These are phyloP conservation scores for Zymoseptoria crescenta DNA, from an alignment of 2,329 filamentous ascomycete genomes.

Conservation along the genomic window DNA sequence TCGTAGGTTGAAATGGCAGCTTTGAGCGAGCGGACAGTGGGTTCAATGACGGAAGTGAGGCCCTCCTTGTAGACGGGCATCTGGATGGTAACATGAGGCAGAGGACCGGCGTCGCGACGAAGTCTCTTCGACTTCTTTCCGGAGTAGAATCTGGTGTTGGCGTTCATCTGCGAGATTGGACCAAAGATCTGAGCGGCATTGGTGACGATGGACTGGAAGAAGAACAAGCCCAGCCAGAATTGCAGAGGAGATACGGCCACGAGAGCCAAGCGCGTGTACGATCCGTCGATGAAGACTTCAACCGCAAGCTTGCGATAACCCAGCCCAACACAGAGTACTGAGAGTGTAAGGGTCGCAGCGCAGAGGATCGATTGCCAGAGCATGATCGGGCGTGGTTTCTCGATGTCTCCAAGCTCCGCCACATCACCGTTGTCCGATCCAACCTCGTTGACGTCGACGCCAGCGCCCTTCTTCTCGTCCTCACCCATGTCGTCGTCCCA, in stretches of 20 bases:
- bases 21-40: conserved; percentile 33
- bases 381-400: conserved; percentile 42
- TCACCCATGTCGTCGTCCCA: conserved; percentile 43
- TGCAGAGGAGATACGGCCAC: conserved; percentile 46
- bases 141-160: conserved; percentile 42
- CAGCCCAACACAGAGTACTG: conserved; percentile 47
- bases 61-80: conserved; percentile 38
- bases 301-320: conserved; percentile 51
- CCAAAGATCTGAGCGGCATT: conserved; percentile 37
- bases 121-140: conserved; percentile 35
- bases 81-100: conserved; percentile 50
- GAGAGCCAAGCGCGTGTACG: conserved; percentile 49
- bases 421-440: conserved; percentile 26
- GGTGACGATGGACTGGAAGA: conserved; percentile 40
- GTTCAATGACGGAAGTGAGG: conserved; percentile 32
- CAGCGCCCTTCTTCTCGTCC: conserved; percentile 38
- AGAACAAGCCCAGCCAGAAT: conserved; percentile 51
- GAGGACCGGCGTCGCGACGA: conserved; percentile 26
- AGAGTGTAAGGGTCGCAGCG: conserved; percentile 45
- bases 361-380: conserved; percentile 51
- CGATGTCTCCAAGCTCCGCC: conserved; percentile 33
- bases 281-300: conserved; percentile 47
- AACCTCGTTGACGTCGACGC: conserved; percentile 28
- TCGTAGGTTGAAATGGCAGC: conserved; percentile 45
- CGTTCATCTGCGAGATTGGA: conserved; percentile 37